These are phyloP conservation scores for Diddensiella transvaalensis DNA, from an alignment of 805 yeast genomes.

Conservation along the genomic window DNA sequence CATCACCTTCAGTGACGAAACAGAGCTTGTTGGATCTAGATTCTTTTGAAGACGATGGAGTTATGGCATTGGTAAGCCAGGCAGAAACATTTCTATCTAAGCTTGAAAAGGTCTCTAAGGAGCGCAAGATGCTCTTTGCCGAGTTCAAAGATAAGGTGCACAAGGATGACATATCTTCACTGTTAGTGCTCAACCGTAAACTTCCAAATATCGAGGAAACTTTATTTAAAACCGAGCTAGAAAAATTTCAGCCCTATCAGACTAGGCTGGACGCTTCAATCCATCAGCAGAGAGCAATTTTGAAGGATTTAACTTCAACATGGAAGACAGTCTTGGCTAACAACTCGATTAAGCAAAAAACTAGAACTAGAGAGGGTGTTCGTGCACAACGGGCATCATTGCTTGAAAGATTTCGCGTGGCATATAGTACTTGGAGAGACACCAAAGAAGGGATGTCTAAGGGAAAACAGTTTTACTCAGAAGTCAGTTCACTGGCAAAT, in stretches of 20 bases:
- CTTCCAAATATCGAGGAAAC: slow-evolving; percentile 52
- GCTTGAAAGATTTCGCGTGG: slow-evolving; percentile 43
- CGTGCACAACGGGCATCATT: slow-evolving; percentile 35
- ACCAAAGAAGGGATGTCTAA: slow-evolving; percentile 56
- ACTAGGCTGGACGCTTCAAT: slow-evolving; percentile 64
- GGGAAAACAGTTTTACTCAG: slow-evolving; percentile 62
- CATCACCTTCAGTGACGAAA: slow-evolving; percentile 1
- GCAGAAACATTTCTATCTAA: slow-evolving; percentile 59
- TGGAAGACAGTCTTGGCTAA: slow-evolving; percentile 47
- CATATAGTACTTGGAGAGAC: slow-evolving; percentile 56
- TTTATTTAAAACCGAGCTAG: slow-evolving; percentile 66
- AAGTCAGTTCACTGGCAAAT: slow-evolving; percentile 30
- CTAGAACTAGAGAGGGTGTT: slow-evolving; percentile 36
- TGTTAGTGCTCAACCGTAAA: slow-evolving; percentile 62
- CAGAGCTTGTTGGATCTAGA: slow-evolving; percentile 68
- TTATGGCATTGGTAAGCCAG: slow-evolving; percentile 40
- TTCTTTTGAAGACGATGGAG: slow-evolving; percentile 38
- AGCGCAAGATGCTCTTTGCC: slow-evolving; percentile 55
- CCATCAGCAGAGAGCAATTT: slow-evolving; percentile 55
- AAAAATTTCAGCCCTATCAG: slow-evolving; percentile 68
- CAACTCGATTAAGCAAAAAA: slow-evolving; percentile 43
- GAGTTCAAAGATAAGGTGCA: slow-evolving; percentile 70
- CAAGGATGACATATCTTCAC: slow-evolving; percentile 78
- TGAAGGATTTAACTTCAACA: slow-evolving; percentile 43
- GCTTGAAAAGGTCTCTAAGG: slow-evolving; percentile 58